These are phyloP conservation scores for Diaporthe vexans DNA, from an alignment of 2,329 filamentous ascomycete species.

Conservation along the genomic window DNA sequence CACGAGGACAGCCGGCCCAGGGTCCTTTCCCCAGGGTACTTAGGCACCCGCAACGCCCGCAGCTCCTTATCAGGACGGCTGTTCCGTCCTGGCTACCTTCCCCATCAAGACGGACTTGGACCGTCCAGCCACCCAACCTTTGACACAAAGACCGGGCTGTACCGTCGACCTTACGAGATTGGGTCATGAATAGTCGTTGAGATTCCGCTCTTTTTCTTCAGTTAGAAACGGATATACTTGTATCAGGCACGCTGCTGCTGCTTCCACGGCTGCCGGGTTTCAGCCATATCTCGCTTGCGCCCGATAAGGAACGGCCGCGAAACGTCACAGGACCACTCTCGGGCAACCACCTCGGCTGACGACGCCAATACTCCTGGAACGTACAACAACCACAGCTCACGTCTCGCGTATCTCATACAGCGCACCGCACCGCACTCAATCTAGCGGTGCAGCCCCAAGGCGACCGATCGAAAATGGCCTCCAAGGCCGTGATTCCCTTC, in stretches of 20 bases:
- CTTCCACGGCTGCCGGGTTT: constrained; percentile 7
- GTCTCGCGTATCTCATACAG: background rate
- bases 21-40: background rate
- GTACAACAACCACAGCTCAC: constrained; percentile 21
- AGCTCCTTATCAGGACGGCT: constrained; percentile 21
- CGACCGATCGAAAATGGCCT: constrained; percentile 70
- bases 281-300: constrained; percentile 32
- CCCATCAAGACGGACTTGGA: constrained; percentile 16
- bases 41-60: background rate
- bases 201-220: background rate
- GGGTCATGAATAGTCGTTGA: constrained; percentile 38
- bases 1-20: constrained; percentile 9
- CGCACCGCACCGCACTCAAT: background rate
- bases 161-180: constrained; percentile 28
- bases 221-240: background rate
- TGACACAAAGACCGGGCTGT: constrained; percentile 33
- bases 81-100: constrained; percentile 6
- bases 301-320: constrained; percentile 31
- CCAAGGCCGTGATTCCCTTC: constrained; percentile 81
- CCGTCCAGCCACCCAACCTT: constrained; percentile 1
- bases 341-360: constrained; percentile 30
- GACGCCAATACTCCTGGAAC: background rate
- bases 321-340: constrained; percentile 35
- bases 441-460: constrained; percentile 15
- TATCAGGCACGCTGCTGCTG: background rate